Evolutionary conservation across 176 grass and related monocot species (phyloP), one percentile per base, ranked within the genome.

Genomic region (Carex scoparia): DNA sequence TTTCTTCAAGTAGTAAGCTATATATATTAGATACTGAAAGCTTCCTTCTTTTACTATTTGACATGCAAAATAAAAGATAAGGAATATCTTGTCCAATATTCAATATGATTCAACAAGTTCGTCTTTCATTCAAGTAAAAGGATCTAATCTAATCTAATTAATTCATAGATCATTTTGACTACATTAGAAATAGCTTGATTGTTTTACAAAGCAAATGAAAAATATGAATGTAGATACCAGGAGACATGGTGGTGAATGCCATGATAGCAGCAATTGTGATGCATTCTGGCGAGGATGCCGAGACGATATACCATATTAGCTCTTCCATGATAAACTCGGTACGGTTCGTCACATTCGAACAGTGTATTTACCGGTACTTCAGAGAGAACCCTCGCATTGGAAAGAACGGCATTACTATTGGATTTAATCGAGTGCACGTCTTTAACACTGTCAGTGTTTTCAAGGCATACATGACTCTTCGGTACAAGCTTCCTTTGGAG

Each of bases 221-320:
- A 77, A 42, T 44, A 28, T 61, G 69, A 64, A 78, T 44, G 78
- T 84, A 97, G 94, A 91, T 97, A 69, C 94, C 94, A 7, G 94
- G 90, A 4, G 92, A 97, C 81, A 92, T 97, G 94, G 94, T 94
- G 54, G 94, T 79, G 55, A 97, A 97, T 68, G 90, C 94, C 15
- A 97, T 93, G 90, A 88, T 94, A 59, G 86, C 78, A 10, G 84
- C 94, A 1, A 82, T 89, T 76, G 90, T 75, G 33, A 88, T 79
- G 48, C 89, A 91, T 88, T 89, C 87, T 0, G 65, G 18, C 10
- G 61, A 94, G 16, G 23, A 51, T 15, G 56, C 8, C 0, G 33
- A 61, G 70, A 42, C 27, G 10, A 82, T 90, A 83, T 91, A 94
- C 87, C 91, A 94, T 28, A 58, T 60, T 15, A 89, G 84, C 40